phyloP scores from a whole-genome alignment of 306 rosid genomes.

The Vigna hirtella region DNA sequence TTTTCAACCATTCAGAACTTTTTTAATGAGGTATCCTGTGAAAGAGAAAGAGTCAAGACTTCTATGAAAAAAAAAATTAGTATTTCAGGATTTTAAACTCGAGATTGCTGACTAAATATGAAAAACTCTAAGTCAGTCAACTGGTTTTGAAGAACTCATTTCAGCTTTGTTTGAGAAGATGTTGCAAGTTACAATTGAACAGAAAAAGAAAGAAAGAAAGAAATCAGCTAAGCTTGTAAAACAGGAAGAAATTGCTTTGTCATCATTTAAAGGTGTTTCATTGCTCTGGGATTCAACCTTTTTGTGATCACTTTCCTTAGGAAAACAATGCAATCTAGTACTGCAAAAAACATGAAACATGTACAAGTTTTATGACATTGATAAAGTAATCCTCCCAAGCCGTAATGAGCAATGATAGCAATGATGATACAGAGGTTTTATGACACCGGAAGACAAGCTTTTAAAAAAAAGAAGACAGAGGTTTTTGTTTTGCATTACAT shows the following conservation, averaged over 20 bases:
- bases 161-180: background rate
- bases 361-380: slow-evolving; percentile 26
- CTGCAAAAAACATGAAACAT: slow-evolving; percentile 47
- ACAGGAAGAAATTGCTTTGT: slow-evolving; percentile 56
- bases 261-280: slow-evolving; percentile 59
- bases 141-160: background rate
- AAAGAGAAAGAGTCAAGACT: background rate
- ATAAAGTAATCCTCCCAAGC: slow-evolving; percentile 28
- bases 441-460: too few relatives aligned
- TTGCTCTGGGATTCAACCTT: slow-evolving; percentile 66
- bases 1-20: background rate
- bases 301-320: slow-evolving; percentile 42
- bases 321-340: slow-evolving; percentile 46
- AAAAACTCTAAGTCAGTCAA: too few relatives aligned
- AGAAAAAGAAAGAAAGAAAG: background rate
- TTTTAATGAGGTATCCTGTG: background rate
- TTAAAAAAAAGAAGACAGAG: background rate
- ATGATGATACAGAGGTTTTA: slow-evolving; percentile 15
- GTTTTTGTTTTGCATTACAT: slow-evolving; percentile 30
- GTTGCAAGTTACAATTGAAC: slow-evolving; percentile 21
- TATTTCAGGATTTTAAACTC: too few relatives aligned
- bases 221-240: background rate
- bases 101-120: too few relatives aligned
- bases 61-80: too few relatives aligned
- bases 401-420: slow-evolving; percentile 6